These are phyloP conservation scores for Penicillium longicatenatum DNA, from an alignment of 495 filamentous ascomycete species.

Conservation along the genomic window DNA sequence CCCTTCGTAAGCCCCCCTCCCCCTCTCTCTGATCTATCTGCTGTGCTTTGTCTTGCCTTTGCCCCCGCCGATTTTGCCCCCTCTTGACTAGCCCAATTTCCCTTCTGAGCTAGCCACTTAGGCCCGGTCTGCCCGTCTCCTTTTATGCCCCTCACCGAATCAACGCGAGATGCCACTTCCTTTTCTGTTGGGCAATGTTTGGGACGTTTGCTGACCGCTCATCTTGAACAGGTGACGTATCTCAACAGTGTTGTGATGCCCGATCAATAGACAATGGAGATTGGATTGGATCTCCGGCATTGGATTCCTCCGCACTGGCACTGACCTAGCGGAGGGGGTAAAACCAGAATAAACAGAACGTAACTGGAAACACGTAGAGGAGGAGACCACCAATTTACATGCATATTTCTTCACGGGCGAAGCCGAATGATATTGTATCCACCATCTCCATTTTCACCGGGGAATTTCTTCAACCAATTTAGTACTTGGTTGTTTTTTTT, in stretches of 20 bases:
- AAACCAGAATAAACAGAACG: neutral
- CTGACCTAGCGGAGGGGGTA: neutral
- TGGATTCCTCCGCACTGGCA: neutral
- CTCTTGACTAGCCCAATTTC: slow-evolving; percentile 31
- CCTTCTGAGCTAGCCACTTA: slow-evolving; percentile 32
- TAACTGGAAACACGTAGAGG: neutral
- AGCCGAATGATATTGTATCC: neutral
- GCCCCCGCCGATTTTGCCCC: slow-evolving; percentile 36
- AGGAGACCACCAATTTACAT: neutral
- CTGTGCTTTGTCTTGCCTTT: slow-evolving; percentile 21
- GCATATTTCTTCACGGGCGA: neutral
- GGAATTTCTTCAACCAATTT: neutral
- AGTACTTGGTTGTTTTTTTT: no score
- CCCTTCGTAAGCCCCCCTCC: slow-evolving; percentile 58
- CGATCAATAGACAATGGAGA: slow-evolving; percentile 37
- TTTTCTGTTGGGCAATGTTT: slow-evolving; percentile 1
- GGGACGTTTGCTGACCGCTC: slow-evolving; percentile 31
- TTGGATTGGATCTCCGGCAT: neutral
- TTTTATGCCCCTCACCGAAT: slow-evolving; percentile 24
- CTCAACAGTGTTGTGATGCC: slow-evolving; percentile 68
- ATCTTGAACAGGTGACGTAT: slow-evolving; percentile 54
- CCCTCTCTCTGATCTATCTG: slow-evolving; percentile 22
- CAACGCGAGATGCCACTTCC: slow-evolving; percentile 13
- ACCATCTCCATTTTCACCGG: neutral
- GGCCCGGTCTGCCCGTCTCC: slow-evolving; percentile 19